Conservation (phyloP, 495 filamentous ascomycete genomes). For the Staphylotrichum longicolle region DNA sequence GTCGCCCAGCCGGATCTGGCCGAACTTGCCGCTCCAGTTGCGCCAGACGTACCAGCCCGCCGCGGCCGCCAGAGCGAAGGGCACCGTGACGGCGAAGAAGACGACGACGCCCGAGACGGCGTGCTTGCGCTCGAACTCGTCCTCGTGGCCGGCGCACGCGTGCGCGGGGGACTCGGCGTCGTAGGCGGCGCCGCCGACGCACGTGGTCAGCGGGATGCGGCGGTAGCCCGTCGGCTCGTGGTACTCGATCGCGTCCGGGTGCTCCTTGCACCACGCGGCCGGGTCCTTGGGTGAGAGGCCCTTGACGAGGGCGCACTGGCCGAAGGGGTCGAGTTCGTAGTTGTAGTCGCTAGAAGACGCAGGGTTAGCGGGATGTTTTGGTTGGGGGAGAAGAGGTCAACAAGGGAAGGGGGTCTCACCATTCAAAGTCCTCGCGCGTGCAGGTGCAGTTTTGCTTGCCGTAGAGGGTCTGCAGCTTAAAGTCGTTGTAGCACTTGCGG, state of each 20-base stretch:
- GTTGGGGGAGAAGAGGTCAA: not conserved
- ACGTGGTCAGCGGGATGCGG: conserved; percentile 86
- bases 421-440: conserved; percentile 85
- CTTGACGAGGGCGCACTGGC: conserved; percentile 69
- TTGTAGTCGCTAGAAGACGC: conserved; percentile 76
- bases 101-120: conserved; percentile 66
- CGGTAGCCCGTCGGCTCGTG: conserved; percentile 84
- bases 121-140: conserved; percentile 71
- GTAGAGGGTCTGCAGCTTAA: conserved; percentile 64
- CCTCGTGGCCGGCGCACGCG: conserved; percentile 72
- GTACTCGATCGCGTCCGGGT: conserved; percentile 68
- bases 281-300: conserved; percentile 69
- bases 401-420: conserved; percentile 56
- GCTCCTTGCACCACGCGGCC: conserved; percentile 58
- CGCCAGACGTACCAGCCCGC: conserved; percentile 83
- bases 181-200: conserved; percentile 65
- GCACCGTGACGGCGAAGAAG: conserved; percentile 79
- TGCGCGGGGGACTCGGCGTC: conserved; percentile 57
- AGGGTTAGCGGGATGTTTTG: conserved; percentile 9
- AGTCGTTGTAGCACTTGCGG: conserved; percentile 74
- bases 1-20: conserved; percentile 81
- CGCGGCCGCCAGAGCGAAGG: conserved; percentile 63
- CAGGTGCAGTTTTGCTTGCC: conserved; percentile 74
- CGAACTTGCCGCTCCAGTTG: conserved; percentile 87
- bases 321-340: conserved; percentile 72